Base-by-base conservation (phyloP, 805 yeast genomes). In the Schwanniomyces sp. region DNA sequence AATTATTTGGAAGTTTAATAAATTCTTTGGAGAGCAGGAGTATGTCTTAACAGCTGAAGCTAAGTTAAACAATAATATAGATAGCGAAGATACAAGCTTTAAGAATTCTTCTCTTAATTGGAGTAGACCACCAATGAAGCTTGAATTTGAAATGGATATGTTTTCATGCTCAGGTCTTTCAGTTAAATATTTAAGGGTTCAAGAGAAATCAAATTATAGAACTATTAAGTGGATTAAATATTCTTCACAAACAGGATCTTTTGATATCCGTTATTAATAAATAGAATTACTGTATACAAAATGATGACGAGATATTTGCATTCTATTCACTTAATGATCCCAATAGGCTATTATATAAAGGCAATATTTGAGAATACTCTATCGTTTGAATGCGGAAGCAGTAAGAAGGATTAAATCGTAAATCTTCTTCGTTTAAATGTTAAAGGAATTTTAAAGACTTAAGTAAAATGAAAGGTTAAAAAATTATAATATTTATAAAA, bases 171-270 rank as follows among this genome's bases (percentile, higher is more conserved):
- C 92, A 7, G 95, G 96, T 0, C 70, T 89, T 40, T 78, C 80
- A 14, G 92, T 91, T 34, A 78, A 86, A 51, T 86, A 80, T 61
- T 72, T 91, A 55, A 82, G 81, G 59, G 85, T 92, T 5, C 70
- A 50, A 76, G 91, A 69, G 69, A 76, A 63, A 57, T 67, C 57
- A 7, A 80, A 80, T 46, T 88, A 89, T 67, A 71, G 78, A 25
- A 83, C 96, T 0, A 82, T 88, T 18, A 92, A 91, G 62, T 90
- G 96, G 96, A 95, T 91, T 29, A 81, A 88, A 56, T 92, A 92
- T 62, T 62, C 79, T 12, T 77, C 92, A 0, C 80, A 77, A 50
- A 83, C 92, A 0, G 96, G 96, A 0, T 79, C 86, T 6, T 91
- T 88, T 56, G 97, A 91, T 52, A 76, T 89, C 8, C 74, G 97